Percentiles rank a stretch among this genome's conserved stretches.
phyloP scores from a whole-genome alignment of 2,329 filamentous ascomycete species.

The Pseudomassariella vexata region DNA sequence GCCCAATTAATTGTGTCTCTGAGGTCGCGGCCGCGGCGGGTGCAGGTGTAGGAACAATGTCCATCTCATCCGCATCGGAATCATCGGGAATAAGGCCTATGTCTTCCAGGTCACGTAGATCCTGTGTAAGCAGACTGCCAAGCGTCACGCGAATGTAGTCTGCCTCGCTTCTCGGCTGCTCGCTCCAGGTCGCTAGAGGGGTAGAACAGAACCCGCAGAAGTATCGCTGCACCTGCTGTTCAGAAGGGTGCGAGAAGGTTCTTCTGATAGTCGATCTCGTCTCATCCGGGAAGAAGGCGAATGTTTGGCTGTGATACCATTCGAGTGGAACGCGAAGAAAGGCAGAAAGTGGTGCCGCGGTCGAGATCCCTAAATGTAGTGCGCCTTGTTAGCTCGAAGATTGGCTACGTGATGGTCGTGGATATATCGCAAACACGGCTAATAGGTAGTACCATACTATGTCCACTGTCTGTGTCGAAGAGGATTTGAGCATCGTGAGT shows the following conservation, averaged over 20 bases:
- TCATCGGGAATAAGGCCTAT: conserved; percentile 62
- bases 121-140: conserved; percentile 67
- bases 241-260: conserved; percentile 55
- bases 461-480: conserved; percentile 64
- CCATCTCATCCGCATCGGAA: conserved; percentile 19
- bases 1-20: conserved; percentile 28
- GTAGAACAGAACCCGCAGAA: conserved; percentile 95
- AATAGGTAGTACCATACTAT: conserved; percentile 54
- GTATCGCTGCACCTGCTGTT: conserved; percentile 59
- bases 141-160: conserved; percentile 77
- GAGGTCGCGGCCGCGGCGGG: conserved; percentile 25
- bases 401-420: neutral
- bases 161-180: conserved; percentile 63
- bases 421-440: neutral
- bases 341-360: conserved; percentile 68
- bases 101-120: conserved; percentile 68
- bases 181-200: conserved; percentile 77
- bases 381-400: conserved; percentile 9
- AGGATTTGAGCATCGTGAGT: conserved; percentile 59
- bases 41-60: conserved; percentile 18
- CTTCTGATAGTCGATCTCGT: conserved; percentile 60
- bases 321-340: conserved; percentile 77
- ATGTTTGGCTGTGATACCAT: conserved; percentile 74
- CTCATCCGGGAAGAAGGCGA: conserved; percentile 75
- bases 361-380: conserved; percentile 46